A percentile compares a stretch with the other conserved stretches of the same genome.
Evolutionary conservation across 2,329 filamentous ascomycete species (phyloP).

Genomic region (Aspergillus tubingensis): DNA sequence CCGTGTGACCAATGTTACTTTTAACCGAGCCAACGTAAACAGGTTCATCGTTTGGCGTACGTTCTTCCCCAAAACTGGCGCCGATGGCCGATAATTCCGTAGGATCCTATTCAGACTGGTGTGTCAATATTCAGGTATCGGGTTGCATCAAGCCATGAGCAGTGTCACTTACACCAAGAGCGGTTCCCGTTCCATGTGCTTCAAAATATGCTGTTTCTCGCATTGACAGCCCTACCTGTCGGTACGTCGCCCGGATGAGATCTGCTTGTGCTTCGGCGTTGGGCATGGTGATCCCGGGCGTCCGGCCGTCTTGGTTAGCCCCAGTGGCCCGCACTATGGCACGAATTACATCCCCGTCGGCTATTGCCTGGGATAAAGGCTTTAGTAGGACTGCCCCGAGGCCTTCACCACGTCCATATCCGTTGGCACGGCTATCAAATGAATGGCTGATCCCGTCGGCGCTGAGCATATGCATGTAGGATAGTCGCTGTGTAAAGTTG

Average conservation of each 20-base stretch:
- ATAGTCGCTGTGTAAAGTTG: slow-evolving; percentile 25
- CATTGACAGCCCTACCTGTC: slow-evolving; percentile 17
- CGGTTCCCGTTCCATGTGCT: slow-evolving; percentile 45
- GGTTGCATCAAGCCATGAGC: background rate
- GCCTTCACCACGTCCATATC: slow-evolving; percentile 55
- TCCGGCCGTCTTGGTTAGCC: slow-evolving; percentile 39
- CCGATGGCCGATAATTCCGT: slow-evolving; percentile 22
- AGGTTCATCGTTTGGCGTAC: slow-evolving; percentile 17
- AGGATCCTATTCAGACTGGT: slow-evolving; percentile 12
- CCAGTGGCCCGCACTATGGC: slow-evolving; percentile 28
- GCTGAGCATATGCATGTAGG: slow-evolving; percentile 39
- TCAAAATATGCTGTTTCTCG: slow-evolving; percentile 36
- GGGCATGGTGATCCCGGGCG: slow-evolving; percentile 46
- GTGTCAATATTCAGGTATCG: too few species aligned
- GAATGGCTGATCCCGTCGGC: slow-evolving; percentile 50
- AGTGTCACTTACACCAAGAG: slow-evolving; percentile 26
- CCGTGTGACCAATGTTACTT: slow-evolving; percentile 51
- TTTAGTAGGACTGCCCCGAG: slow-evolving; percentile 52
- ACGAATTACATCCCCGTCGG: slow-evolving; percentile 45
- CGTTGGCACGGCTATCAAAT: slow-evolving; percentile 52
- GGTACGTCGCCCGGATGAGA: slow-evolving; percentile 42
- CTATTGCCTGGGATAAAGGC: slow-evolving; percentile 47
- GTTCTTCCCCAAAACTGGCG: slow-evolving; percentile 17
- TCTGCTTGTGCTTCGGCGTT: slow-evolving; percentile 37
- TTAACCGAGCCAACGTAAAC: slow-evolving; percentile 34